These are phyloP conservation scores for Gentiana macrophylla DNA, from an alignment of 257 asterid genomes.

Conservation along the genomic window DNA sequence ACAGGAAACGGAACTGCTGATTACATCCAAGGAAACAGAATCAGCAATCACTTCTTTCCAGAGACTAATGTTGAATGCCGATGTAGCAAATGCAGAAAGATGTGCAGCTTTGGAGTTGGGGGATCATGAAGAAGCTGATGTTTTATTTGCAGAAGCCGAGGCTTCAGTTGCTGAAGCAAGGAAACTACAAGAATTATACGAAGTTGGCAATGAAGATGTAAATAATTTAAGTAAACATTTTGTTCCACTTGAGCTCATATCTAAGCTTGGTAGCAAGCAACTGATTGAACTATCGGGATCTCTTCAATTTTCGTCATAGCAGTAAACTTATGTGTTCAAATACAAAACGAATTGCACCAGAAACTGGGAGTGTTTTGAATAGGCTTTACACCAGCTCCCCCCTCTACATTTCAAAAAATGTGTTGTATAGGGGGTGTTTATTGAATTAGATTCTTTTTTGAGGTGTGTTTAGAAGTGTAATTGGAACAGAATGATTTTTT, in stretches of 20 bases:
- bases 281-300: conserved; percentile 22
- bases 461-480: no score
- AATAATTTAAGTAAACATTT: conserved; percentile 16
- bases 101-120: conserved; percentile 35
- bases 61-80: conserved; percentile 26
- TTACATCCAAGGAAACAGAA: conserved; percentile 24
- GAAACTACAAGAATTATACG: conserved; percentile 20
- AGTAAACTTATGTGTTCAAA: no score
- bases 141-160: conserved; percentile 29
- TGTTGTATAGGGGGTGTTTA: no score
- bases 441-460: no score
- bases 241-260: conserved; percentile 31
- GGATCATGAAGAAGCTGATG: conserved; percentile 34
- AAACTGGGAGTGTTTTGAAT: no score
- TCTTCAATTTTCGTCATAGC: not conserved
- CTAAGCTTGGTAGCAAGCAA: conserved; percentile 27
- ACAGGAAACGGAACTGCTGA: conserved; percentile 28
- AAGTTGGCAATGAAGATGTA: conserved; percentile 21
- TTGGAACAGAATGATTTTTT: no score
- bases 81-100: conserved; percentile 31
- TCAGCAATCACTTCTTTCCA: conserved; percentile 27
- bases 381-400: no score
- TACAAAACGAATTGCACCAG: no score
- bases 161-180: conserved; percentile 34
- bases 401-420: no score